A percentile compares a stretch with the other conserved stretches of the same genome.
These are phyloP conservation scores for Marchantia polymorpha DNA, from an alignment of 225 moss, liverwort and hornwort species.

Conservation along the genomic window DNA sequence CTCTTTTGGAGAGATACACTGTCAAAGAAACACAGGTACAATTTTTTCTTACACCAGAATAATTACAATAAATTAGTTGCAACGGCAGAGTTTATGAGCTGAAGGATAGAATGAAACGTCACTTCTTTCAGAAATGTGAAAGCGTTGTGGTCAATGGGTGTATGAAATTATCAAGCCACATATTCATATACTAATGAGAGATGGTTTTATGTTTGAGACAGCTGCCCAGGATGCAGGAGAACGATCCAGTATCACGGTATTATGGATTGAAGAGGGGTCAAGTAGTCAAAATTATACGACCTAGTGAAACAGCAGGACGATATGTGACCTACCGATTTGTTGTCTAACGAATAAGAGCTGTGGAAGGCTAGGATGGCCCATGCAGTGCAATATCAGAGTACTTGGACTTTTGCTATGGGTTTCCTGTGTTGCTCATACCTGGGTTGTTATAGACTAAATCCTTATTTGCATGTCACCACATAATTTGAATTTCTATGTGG, in stretches of 20 bases:
- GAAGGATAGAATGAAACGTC: not conserved
- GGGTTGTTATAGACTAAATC: not conserved
- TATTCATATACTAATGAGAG: not conserved
- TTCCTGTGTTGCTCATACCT: not conserved
- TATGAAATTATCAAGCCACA: not conserved
- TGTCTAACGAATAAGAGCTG: conserved; percentile 44
- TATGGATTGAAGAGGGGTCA: conserved; percentile 94
- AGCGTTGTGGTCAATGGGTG: not conserved
- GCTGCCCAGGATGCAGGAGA: conserved; percentile 97
- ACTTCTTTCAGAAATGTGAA: not conserved
- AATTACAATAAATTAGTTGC: not conserved
- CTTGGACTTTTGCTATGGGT: not conserved
- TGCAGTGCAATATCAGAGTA: not conserved
- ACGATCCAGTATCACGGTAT: conserved; percentile 91
- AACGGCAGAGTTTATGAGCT: not conserved
- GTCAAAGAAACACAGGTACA: conserved; percentile 58
- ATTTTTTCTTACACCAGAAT: not conserved
- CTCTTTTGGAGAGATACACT: conserved; percentile 56
- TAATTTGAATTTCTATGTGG: not conserved
- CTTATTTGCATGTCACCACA: not conserved
- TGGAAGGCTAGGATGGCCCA: not conserved
- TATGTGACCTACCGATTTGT: conserved; percentile 97
- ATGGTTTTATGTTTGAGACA: conserved; percentile 30
- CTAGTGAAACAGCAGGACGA: conserved; percentile 95
- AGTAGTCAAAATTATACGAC: conserved; percentile 94